A percentile compares a stretch with the other conserved stretches of the same genome.
Evolutionary conservation across 495 filamentous ascomycete genomes (phyloP).

Genomic region (Astrocystis sublimbata): DNA sequence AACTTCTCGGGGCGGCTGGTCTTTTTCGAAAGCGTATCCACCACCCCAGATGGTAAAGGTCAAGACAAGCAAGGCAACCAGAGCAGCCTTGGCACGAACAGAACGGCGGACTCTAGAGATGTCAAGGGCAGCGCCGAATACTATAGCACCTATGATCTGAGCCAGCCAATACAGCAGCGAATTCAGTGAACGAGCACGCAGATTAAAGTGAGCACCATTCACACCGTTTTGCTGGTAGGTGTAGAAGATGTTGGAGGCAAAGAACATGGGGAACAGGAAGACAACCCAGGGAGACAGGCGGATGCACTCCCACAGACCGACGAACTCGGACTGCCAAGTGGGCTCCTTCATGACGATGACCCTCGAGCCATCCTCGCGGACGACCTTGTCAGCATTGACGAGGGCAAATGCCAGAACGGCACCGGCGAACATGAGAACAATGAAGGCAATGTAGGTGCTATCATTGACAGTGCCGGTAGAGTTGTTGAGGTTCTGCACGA

Average conservation of each 20-base stretch:
- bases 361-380: constrained; percentile 76
- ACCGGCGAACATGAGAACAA: constrained; percentile 77
- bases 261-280: constrained; percentile 86
- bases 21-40: constrained; percentile 75
- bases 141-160: constrained; percentile 82
- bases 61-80: constrained; percentile 64
- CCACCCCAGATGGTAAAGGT: constrained; percentile 88
- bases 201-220: constrained; percentile 74
- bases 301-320: constrained; percentile 76
- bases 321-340: constrained; percentile 74
- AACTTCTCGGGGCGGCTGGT: constrained; percentile 41
- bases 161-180: constrained; percentile 81
- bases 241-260: constrained; percentile 78
- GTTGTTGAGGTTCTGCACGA: constrained; percentile 75
- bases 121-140: constrained; percentile 79
- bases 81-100: constrained; percentile 71
- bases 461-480: constrained; percentile 64
- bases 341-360: constrained; percentile 88
- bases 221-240: constrained; percentile 67
- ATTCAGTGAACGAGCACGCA: constrained; percentile 81
- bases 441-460: constrained; percentile 89
- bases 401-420: constrained; percentile 71
- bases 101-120: constrained; percentile 62
- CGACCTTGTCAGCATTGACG: constrained; percentile 73
- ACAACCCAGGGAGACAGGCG: constrained; percentile 72